Conservation (phyloP, 2,329 filamentous ascomycete genomes). For the Phoma sp. region DNA sequence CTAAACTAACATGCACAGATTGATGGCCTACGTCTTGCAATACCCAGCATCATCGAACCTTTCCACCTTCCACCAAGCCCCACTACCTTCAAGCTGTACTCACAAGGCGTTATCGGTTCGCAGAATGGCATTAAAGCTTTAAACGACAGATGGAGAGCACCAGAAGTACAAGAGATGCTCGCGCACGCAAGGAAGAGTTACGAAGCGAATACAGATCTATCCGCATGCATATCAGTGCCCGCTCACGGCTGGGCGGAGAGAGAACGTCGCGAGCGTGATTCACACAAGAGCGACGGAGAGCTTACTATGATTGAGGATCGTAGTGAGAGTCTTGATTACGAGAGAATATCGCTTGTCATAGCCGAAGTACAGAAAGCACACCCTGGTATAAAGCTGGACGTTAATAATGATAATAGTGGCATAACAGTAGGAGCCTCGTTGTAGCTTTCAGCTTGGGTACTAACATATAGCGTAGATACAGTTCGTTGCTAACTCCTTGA, state of each 20-base stretch:
- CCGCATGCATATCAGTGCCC: slow-evolving; percentile 39
- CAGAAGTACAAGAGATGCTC: slow-evolving; percentile 46
- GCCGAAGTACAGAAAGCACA: slow-evolving; percentile 33
- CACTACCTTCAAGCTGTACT: slow-evolving; percentile 48
- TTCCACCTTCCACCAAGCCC: slow-evolving; percentile 40
- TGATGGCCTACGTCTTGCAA: slow-evolving; percentile 50
- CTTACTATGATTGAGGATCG: slow-evolving; percentile 8
- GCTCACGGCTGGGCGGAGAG: slow-evolving; percentile 50
- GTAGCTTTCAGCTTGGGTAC: not conserved
- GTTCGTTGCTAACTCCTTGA: slow-evolving; percentile 33
- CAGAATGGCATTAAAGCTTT: slow-evolving; percentile 48
- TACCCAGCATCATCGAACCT: slow-evolving; percentile 52
- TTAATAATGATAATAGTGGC: slow-evolving; percentile 29
- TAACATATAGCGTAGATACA: slow-evolving; percentile 25
- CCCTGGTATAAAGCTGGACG: slow-evolving; percentile 38
- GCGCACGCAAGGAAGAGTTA: slow-evolving; percentile 46
- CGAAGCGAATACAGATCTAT: slow-evolving; percentile 46
- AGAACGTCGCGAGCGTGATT: slow-evolving; percentile 30
- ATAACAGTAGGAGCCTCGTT: slow-evolving; percentile 30
- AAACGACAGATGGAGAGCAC: slow-evolving; percentile 45
- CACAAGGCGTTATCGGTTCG: slow-evolving; percentile 45
- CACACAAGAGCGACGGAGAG: slow-evolving; percentile 15
- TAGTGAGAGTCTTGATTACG: slow-evolving; percentile 19
- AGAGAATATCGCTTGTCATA: slow-evolving; percentile 32
- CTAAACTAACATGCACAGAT: slow-evolving; percentile 41